Percentiles rank a stretch among this genome's conserved stretches.
These are phyloP conservation scores for Daldinia childiae DNA, from an alignment of 495 filamentous ascomycete genomes.

Conservation along the genomic window DNA sequence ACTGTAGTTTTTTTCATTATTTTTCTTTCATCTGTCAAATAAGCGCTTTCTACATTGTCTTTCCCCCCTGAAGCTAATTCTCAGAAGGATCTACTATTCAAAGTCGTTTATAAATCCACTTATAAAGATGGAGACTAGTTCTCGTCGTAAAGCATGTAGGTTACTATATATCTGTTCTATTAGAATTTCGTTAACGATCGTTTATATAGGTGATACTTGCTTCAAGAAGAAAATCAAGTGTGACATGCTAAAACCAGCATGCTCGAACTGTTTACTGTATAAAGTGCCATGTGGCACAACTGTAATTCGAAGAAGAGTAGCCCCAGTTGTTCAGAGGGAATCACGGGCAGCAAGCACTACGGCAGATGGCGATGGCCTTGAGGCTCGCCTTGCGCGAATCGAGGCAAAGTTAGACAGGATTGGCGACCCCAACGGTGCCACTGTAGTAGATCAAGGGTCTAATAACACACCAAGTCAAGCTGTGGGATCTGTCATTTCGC, in stretches of 20 bases:
- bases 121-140: conserved; percentile 42
- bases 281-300: conserved; percentile 47
- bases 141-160: conserved; percentile 43
- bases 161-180: background rate
- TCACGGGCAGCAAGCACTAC: conserved; percentile 1
- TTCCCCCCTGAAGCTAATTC: background rate
- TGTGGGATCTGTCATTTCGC: background rate
- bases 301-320: conserved; percentile 36
- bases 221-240: conserved; percentile 51
- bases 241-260: conserved; percentile 47
- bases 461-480: conserved; percentile 3
- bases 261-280: conserved; percentile 49
- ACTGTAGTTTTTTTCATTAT: background rate
- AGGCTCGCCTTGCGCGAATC: conserved; percentile 46
- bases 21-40: background rate
- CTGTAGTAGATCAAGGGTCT: conserved; percentile 1
- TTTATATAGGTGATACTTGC: conserved; percentile 44
- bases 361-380: conserved; percentile 27
- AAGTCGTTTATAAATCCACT: background rate
- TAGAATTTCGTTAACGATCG: background rate
- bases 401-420: conserved; percentile 47
- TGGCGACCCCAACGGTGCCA: conserved; percentile 12
- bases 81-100: background rate
- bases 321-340: conserved; percentile 1
- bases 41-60: background rate